Evolutionary conservation across 768 basidiomycete genomes (phyloP), one percentile per base, ranked within the genome.

Genomic region (Bullera alba): DNA sequence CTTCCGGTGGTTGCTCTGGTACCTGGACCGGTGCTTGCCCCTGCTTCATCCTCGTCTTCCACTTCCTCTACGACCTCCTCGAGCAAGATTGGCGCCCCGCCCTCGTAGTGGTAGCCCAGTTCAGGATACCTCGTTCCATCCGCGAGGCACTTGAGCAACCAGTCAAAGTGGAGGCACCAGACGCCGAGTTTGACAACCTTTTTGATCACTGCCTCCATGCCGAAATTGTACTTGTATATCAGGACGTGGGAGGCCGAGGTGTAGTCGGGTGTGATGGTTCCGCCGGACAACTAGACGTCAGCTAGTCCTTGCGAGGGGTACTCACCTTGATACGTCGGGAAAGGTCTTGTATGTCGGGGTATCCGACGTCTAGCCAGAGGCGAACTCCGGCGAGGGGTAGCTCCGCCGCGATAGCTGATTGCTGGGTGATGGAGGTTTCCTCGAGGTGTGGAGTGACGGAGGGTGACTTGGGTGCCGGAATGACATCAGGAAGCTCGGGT

Each of bases 221-320:
- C 36, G 5, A 46, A 14, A 16, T 51, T 53, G 45, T 55, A 54
- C 14, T 53, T 41, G 25, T 58, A 48, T 14, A 63, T 44, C 17
- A 58, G 36, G 15, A 63, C 61, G 42, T 63, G 61, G 4, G 57
- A 58, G 7, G 61, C 51, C 3, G 54, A 49, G 17, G 21, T 12
- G 34, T 56, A 56, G 5, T 49, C 41, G 7, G 57, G 32, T 16
- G 32, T 27, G 8, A 63, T 30, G 8, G 45, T 35, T 2, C 51
- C 57, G 6, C 54, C 54, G 0, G 57, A 48, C 15, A 16, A 17
- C 61, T 63, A 49, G 27, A 42, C 6, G 42, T 34, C 32, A 10
- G n/a, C 32, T 34, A 34, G n/a, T n/a, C n/a, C n/a, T n/a, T 34
- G 10, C 10, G 32, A 10, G 32, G n/a, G 32, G 10, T n/a, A 34